These are phyloP conservation scores for Yamadazyma membranifaciens DNA, from an alignment of 1,139 yeast species.

Conservation along the genomic window DNA sequence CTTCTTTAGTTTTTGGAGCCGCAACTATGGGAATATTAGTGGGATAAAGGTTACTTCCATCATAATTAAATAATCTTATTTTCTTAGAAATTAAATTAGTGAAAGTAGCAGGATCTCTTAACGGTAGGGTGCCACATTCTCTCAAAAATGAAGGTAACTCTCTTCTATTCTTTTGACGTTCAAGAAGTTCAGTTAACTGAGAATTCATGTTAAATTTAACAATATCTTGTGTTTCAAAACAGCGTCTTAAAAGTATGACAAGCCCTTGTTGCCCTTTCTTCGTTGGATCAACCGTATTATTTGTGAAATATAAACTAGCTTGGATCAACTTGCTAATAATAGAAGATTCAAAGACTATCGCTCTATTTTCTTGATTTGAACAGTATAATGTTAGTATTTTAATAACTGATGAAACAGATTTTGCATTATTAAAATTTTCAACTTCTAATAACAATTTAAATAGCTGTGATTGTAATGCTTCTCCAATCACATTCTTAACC, in stretches of 20 bases:
- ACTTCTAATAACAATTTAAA: constrained; percentile 43
- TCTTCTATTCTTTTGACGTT: constrained; percentile 24
- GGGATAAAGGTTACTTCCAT: constrained; percentile 24
- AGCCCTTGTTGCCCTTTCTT: constrained; percentile 16
- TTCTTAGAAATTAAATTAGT: constrained; percentile 51
- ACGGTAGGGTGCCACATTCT: constrained; percentile 53
- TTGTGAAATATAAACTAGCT: constrained; percentile 3
- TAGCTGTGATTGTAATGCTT: constrained; percentile 29
- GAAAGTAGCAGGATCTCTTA: constrained; percentile 59
- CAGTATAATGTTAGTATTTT: constrained; percentile 55
- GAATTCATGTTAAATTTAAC: constrained; percentile 49
- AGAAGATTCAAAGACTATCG: constrained; percentile 42
- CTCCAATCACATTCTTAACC: constrained; percentile 22
- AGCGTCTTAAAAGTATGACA: constrained; percentile 56
- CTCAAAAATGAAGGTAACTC: constrained; percentile 56
- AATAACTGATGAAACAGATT: constrained; percentile 50
- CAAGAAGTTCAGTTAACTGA: constrained; percentile 33
- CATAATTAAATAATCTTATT: constrained; percentile 49
- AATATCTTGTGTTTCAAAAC: constrained; percentile 61
- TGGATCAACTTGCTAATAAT: constrained; percentile 18
- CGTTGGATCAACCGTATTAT: constrained; percentile 5
- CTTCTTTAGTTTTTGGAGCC: constrained; percentile 21
- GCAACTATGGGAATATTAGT: constrained; percentile 19
- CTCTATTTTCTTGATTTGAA: constrained; percentile 38
- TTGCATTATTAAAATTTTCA: constrained; percentile 37